Evolutionary conservation across 2,329 filamentous ascomycete genomes (phyloP), one percentile per base, ranked within the genome.

Genomic region (Trichoderma brevicompactum): DNA sequence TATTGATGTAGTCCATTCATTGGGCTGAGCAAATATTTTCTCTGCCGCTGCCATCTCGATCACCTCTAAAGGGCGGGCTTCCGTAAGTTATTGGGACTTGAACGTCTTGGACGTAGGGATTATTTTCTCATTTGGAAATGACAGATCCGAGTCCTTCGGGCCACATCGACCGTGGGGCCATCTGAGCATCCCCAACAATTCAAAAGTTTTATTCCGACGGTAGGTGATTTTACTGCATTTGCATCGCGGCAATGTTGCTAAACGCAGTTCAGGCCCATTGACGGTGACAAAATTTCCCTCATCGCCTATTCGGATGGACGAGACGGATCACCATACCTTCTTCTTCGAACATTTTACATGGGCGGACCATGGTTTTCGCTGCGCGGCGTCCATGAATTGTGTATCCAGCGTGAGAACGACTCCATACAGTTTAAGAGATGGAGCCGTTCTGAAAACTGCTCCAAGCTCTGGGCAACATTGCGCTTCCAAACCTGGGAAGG

Each of bases 1-100:
- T 62, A 23, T 50, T 32, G 36, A 23, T 38, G 36, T 66, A 87
- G 84, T 77, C 76, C 56, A 75, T 79, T 5, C 86, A 89, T 70
- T 89, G 87, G 87, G 85, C 86, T 6, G 82, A 87, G 69, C 80
- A 84, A 46, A 86, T 89, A 28, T 88, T 89, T 68, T 83, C 83
- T 0, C 77, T 82, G 19, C 82, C 83, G 0, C 75, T 86, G 44
- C 80, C 84, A 0, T 81, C 80, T 10, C 78, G 81, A 12, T 87
- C 84, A 5, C 77, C 79, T 5, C 74, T 87, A 58, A 81, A 79
- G 69, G 77, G 81, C 54, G 68, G 77, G 12, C 73, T 71, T 56
- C 68, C 69, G 78, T 79, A 67, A 67, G 74, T 49, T 15, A 15
- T 53, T 36, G 4, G 8, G n/a, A 8, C n/a, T 7, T 17, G 3